Conservation (phyloP, 805 yeast species). For the Sugiyamaella lignohabitans region DNA sequence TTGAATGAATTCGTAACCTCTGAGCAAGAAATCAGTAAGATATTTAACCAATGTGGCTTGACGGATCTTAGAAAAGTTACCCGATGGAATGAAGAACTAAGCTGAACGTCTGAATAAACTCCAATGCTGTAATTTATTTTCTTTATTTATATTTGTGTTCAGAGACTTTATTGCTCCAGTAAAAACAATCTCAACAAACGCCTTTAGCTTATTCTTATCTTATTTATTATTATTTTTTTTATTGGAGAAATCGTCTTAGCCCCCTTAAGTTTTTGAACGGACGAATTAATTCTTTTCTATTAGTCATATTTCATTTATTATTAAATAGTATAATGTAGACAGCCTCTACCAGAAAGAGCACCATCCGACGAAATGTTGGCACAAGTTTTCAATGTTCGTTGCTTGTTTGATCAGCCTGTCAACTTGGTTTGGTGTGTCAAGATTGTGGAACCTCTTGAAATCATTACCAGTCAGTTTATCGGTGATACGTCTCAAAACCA, state of each 20-base stretch:
- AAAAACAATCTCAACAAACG: no score
- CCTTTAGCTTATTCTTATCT: no score
- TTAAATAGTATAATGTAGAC: no score
- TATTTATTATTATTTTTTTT: no score
- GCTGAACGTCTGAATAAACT: no score
- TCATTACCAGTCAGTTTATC: conserved; percentile 94
- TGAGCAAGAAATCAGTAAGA: not conserved
- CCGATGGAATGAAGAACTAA: not conserved
- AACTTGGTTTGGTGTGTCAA: conserved; percentile 84
- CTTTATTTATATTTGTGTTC: no score
- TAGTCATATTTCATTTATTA: no score
- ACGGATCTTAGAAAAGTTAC: not conserved
- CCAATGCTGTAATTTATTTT: no score
- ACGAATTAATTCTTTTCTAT: no score
- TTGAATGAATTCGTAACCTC: not conserved
- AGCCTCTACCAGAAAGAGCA: conserved; percentile 83
- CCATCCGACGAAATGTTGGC: conserved; percentile 98
- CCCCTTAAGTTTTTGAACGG: no score
- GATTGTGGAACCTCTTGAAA: conserved; percentile 60
- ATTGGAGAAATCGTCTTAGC: no score
- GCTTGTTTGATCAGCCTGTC: conserved; percentile 93
- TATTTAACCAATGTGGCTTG: not conserved
- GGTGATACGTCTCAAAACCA: conserved; percentile 82
- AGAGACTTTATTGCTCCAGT: no score
- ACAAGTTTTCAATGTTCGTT: conserved; percentile 88